Conservation (phyloP, 2,329 filamentous ascomycete genomes). For the Exophiala alcalophila region DNA sequence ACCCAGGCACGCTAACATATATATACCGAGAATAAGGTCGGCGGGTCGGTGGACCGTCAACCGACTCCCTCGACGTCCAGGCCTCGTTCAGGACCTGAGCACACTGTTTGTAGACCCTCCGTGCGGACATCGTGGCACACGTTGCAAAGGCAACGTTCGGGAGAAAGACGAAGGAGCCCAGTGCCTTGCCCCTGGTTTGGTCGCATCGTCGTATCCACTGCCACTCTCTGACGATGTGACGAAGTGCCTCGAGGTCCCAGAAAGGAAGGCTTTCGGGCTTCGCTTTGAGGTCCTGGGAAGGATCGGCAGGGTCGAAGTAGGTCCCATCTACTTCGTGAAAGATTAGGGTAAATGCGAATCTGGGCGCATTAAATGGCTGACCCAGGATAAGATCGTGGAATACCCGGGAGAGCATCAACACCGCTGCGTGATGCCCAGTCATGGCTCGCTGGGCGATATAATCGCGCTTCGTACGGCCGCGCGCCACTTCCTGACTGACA, state of each 20-base stretch:
- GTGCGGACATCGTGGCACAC: no score
- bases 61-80: no score
- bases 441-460: conserved; percentile 4
- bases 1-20: no score
- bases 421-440: conserved; percentile 2
- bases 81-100: no score
- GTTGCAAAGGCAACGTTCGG: background rate
- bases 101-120: no score
- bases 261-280: conserved; percentile 1
- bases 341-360: background rate
- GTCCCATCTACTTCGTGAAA: conserved; percentile 13
- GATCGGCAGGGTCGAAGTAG: no score
- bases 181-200: no score
- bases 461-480: background rate
- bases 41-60: no score
- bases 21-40: no score
- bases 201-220: background rate
- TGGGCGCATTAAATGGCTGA: background rate
- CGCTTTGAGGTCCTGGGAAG: no score
- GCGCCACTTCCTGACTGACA: conserved; percentile 4
- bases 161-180: no score
- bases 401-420: conserved; percentile 9
- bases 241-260: conserved; percentile 3
- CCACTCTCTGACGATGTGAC: background rate
- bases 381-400: conserved; percentile 1